Base-by-base conservation (phyloP, 495 filamentous ascomycete genomes). In the Penicillium paxilli region DNA sequence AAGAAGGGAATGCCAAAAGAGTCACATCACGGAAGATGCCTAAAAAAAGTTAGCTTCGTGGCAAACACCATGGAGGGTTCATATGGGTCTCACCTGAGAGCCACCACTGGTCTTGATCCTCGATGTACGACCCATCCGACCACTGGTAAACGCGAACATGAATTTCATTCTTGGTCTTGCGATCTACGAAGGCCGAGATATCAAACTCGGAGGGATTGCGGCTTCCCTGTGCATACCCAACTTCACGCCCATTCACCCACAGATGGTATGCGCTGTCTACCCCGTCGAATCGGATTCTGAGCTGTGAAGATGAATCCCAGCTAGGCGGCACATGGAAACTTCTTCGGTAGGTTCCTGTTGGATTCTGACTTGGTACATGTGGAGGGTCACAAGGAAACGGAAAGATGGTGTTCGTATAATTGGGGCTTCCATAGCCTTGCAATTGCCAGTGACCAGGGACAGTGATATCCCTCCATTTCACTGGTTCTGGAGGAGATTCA, bases 371-470 rank as follows among this genome's bases (percentile, higher is more conserved):
- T 0, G 84, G 82, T 2, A 83, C 76, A 53, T 71, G 68, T 1
- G 84, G 85, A 5, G 85, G 85, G 47, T 79, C 71, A 10, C 80
- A 74, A 1, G 84, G 83, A 45, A 86, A 86, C 2, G 83, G 87
- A 55, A 75, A 87, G 47, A 80, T 73, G 48, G 83, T 64, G 54
- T 89, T 90, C 6, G 82, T 86, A 57, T 87, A 87, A 33, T 86
- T 82, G 3, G 83, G 83, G 10, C 75, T 77, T 6, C 83, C 84
- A 52, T 83, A 80, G 28, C 84, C 84, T 57, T 88, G 83, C 14
- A 85, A 68, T 58, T 89, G 86, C 87, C 86, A 89, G 77, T 87
- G 85, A 10, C 83, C 82, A 1, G 85, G 86, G 9, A 89, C 86
- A 28, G 74, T 53, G 50, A 87, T 80, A 32, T 71, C 61, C 12